These are phyloP conservation scores for Tetracentron sinense DNA, from an alignment of 164 flowering plant species.

Conservation along the genomic window DNA sequence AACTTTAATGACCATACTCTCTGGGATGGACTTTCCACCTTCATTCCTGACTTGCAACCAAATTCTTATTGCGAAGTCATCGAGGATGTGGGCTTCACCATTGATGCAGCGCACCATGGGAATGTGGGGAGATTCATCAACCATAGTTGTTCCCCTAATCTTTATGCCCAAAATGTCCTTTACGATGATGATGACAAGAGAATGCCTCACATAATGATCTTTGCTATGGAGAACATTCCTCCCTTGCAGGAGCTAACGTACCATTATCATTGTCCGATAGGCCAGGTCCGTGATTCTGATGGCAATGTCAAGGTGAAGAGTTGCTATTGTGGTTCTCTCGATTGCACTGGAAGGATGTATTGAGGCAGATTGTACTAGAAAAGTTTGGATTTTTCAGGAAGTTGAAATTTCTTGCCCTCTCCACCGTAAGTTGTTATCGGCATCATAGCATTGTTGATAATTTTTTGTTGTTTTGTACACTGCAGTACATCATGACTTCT, in stretches of 20 bases:
- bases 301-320: constrained; percentile 53
- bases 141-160: constrained; percentile 78
- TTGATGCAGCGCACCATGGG: constrained; percentile 51
- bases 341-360: constrained; percentile 62
- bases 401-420: too few relatives aligned
- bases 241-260: constrained; percentile 65
- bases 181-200: constrained; percentile 60
- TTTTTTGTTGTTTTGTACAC: too few relatives aligned
- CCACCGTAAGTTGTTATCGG: too few relatives aligned
- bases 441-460: not conserved
- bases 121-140: constrained; percentile 68
- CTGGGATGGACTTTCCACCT: constrained; percentile 27
- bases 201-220: constrained; percentile 71
- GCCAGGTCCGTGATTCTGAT: constrained; percentile 43
- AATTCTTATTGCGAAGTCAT: constrained; percentile 24
- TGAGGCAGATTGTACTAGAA: constrained; percentile 12
- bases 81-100: constrained; percentile 49
- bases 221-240: constrained; percentile 71
- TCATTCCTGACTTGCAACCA: constrained; percentile 27
- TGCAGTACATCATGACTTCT: too few relatives aligned
- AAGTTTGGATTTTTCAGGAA: too few relatives aligned
- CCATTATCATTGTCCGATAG: constrained; percentile 53
- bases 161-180: constrained; percentile 68
- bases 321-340: constrained; percentile 63
- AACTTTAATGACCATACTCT: constrained; percentile 38